Evolutionary conservation across 176 grass and related monocot genomes (phyloP), one percentile per base, ranked within the genome.

Genomic region (Stipa capillata): DNA sequence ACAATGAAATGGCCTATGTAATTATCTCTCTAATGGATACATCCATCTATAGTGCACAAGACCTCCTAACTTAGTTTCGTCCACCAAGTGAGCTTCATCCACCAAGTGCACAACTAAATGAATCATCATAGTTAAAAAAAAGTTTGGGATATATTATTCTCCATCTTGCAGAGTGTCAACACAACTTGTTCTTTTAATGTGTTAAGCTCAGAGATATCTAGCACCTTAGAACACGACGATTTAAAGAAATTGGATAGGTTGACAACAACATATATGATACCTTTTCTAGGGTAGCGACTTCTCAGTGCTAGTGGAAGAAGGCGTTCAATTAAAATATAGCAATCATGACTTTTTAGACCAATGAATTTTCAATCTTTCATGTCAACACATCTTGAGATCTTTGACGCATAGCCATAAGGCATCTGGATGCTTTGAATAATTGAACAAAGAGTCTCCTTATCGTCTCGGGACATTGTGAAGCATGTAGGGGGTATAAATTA

Each of bases 41-140:
- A n/a, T n/a, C n/a, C n/a, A n/a, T n/a, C n/a, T n/a, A n/a, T n/a
- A n/a, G n/a, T n/a, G 39, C 0, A 78, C 64, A 5, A n/a, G 79
- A 21, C 37, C 37, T 10, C 43, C 51, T 78, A 83, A 5, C 36
- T 44, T 88, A 18, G 65, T n/a, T n/a, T n/a, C n/a, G n/a, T n/a
- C n/a, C n/a, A n/a, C n/a, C n/a, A n/a, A n/a, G n/a, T n/a, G n/a
- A n/a, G n/a, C 72, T 11, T 88, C 63, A n/a, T 44, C 11, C 2
- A 42, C 69, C 24, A 82, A 25, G 77, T 88, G 79, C 14, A 88
- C 59, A 51, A 64, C 5, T 14, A 88, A 61, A 62, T 88, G 72
- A 6, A 82, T 36, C 43, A 66, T 76, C 1, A 87, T 40, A 62
- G 35, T 43, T n/a, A n/a, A 42, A 86, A 86, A 50, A 81, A 68